A percentile compares a stretch with the other conserved stretches of the same genome.
phyloP scores from a whole-genome alignment of 306 rosid species.

The Lupinus albus region DNA sequence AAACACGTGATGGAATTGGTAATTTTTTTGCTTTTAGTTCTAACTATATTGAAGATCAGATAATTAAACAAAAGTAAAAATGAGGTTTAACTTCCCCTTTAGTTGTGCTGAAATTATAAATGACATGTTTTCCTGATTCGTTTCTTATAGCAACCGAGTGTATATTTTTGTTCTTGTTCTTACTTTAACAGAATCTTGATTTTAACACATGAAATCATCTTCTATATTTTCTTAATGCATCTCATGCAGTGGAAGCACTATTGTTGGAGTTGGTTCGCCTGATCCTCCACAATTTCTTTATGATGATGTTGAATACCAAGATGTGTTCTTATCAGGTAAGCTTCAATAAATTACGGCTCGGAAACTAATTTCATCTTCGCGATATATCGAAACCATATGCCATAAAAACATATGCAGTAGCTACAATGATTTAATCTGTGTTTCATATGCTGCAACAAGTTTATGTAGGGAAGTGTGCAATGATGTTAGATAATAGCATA shows the following conservation, averaged over 20 bases:
- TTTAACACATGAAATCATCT: slow-evolving; percentile 24
- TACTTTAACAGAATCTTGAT: background rate
- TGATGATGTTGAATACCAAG: slow-evolving; percentile 74
- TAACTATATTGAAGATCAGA: background rate
- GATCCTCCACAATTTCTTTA: slow-evolving; percentile 94
- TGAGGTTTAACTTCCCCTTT: background rate
- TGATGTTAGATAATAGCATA: background rate
- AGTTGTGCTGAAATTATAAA: background rate
- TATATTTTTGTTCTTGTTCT: slow-evolving; percentile 16
- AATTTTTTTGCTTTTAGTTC: slow-evolving; percentile 14
- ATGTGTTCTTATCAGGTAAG: slow-evolving; percentile 89
- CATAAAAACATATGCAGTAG: slow-evolving; percentile 4
- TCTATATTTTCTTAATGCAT: slow-evolving; percentile 37
- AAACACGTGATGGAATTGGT: slow-evolving; percentile 21
- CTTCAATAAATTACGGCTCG: slow-evolving; percentile 10
- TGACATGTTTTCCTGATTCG: background rate
- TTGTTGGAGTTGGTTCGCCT: slow-evolving; percentile 95
- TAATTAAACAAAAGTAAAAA: background rate
- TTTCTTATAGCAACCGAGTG: slow-evolving; percentile 6
- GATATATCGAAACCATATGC: background rate
- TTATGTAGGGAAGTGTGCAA: background rate
- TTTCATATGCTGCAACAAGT: background rate
- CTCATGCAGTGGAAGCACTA: slow-evolving; percentile 94
- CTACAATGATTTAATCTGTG: slow-evolving; percentile 1
- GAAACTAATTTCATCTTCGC: background rate